Percentiles rank a stretch among this genome's conserved stretches.
Conservation (phyloP, 1,139 yeast genomes). For the Pichia sp. region DNA sequence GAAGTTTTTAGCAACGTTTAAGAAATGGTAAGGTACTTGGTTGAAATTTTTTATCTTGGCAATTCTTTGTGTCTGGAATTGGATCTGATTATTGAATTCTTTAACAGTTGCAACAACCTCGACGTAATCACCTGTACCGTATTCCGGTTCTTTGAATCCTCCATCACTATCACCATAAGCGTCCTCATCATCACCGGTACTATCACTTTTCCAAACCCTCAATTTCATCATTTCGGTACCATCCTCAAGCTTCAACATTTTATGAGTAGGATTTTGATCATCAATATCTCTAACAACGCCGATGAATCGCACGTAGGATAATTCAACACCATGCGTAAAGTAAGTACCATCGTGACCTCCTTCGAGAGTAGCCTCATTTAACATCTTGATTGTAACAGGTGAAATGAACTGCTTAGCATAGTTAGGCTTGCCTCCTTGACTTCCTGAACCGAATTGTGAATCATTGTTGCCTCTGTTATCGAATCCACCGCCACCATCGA, state of each 20-base stretch:
- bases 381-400: constrained; percentile 81
- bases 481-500: constrained; percentile 9
- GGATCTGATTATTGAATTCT: constrained; percentile 60
- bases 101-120: constrained; percentile 67
- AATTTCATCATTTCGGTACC: constrained; percentile 76
- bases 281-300: constrained; percentile 47
- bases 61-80: constrained; percentile 58
- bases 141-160: constrained; percentile 11
- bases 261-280: constrained; percentile 42
- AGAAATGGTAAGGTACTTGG: constrained; percentile 68
- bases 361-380: constrained; percentile 54
- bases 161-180: not conserved
- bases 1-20: constrained; percentile 47
- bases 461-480: constrained; percentile 19
- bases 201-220: constrained; percentile 60
- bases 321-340: constrained; percentile 48
- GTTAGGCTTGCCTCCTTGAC: constrained; percentile 19
- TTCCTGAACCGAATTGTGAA: constrained; percentile 9
- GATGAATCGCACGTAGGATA: constrained; percentile 43
- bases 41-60: constrained; percentile 61
- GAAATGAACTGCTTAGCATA: constrained; percentile 43
- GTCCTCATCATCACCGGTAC: constrained; percentile 3
- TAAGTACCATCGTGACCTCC: constrained; percentile 72
- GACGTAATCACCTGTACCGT: constrained; percentile 48
- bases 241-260: constrained; percentile 63